Evolutionary conservation across 257 asterid genomes (phyloP).

Genomic region (Misopates orontium): DNA sequence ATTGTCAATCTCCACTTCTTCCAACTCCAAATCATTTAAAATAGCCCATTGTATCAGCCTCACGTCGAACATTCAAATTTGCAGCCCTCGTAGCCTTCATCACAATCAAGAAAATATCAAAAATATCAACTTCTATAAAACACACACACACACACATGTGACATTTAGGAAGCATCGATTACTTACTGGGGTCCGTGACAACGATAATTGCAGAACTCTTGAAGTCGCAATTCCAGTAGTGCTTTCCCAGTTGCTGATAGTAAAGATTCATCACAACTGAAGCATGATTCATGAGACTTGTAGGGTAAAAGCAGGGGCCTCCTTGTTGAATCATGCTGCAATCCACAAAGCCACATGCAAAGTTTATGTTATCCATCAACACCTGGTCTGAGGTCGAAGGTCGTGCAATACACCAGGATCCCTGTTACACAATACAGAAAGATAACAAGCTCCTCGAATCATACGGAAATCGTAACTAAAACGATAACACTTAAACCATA

Average conservation of each 20-base stretch:
- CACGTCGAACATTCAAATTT: conserved; percentile 11
- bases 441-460: background rate
- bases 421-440: conserved; percentile 14
- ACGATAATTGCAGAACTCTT: conserved; percentile 30
- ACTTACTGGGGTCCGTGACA: conserved; percentile 42
- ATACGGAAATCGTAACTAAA: background rate
- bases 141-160: background rate
- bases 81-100: conserved; percentile 33
- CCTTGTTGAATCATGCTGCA: conserved; percentile 34
- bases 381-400: conserved; percentile 32
- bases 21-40: background rate
- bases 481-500: background rate
- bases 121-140: background rate
- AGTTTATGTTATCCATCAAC: conserved; percentile 34
- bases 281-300: conserved; percentile 31
- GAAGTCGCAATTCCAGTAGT: conserved; percentile 47
- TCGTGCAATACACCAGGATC: conserved; percentile 39
- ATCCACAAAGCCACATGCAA: conserved; percentile 30
- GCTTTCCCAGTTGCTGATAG: conserved; percentile 37
- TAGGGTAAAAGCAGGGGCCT: conserved; percentile 37
- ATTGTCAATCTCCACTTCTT: background rate
- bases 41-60: background rate
- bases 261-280: conserved; percentile 46
- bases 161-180: background rate
- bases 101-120: background rate